Base-by-base conservation (phyloP, 805 yeast genomes). In the Martiniozyma abietophila region DNA sequence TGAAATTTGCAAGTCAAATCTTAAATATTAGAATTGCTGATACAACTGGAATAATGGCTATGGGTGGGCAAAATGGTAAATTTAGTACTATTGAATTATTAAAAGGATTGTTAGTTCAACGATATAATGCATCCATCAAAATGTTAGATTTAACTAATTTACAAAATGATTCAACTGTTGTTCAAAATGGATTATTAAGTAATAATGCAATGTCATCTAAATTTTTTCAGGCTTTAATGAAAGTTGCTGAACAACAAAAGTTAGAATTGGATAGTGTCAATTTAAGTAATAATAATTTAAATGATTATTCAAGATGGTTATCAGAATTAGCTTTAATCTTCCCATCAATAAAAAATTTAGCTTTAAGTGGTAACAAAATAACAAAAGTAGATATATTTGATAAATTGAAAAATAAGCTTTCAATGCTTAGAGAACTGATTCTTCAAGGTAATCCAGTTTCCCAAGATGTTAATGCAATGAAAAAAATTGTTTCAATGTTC, bases 191-290 rank as follows among this genome's bases (percentile, higher is more conserved):
- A 0, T 62, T 84, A 34, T 76, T 86, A 41, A 36, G 55, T 3
- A 46, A 44, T 17, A 32, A 51, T 2, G 41, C 38, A 10, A 69
- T 72, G 11, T 60, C 76, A 4, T 69, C 88, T 10, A 92, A 89
- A 56, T 78, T 86, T 69, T 85, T 89, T 54, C 80, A 85, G 8
- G 97, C 97, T 1, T 59, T 92, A 44, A 74, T 89, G 80, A 82
- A 80, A 51, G 58, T 89, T 7, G 95, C 95, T 1, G 58, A 63
- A 4, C 71, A 72, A 34, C 57, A 57, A 21, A 46, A 47, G 4
- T 22, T 53, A n/a, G 74, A 71, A 18, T 79, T 86, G 4, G 79
- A 76, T 20, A 77, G 85, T 38, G 72, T 88, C 6, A 81, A 78
- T 53, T 55, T 85, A 23, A 71, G 88, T 15, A 64, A 64, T 36